Evolutionary conservation across 2,329 filamentous ascomycete species (phyloP).

Genomic region (Trichophaea hybrida): DNA sequence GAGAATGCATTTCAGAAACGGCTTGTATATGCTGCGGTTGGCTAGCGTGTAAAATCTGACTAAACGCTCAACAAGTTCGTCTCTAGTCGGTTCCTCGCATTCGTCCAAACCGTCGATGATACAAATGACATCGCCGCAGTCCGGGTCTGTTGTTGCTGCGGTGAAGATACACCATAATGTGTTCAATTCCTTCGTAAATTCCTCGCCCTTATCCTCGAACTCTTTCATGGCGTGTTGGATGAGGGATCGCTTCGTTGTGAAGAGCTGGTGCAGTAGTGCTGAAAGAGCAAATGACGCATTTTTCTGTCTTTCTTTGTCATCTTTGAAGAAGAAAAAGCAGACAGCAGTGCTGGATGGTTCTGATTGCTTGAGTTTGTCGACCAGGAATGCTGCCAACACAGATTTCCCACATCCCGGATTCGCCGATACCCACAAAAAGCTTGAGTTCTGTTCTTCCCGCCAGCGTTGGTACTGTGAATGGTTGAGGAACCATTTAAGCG

Average conservation of each 20-base stretch:
- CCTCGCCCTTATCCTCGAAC: background rate
- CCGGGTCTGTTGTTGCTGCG: background rate
- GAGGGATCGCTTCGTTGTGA: conserved; percentile 2
- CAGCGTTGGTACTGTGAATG: conserved; percentile 13
- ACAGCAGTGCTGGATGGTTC: conserved; percentile 4
- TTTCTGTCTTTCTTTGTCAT: conserved; percentile 7
- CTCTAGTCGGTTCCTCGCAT: conserved; percentile 10
- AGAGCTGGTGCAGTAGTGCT: conserved; percentile 15
- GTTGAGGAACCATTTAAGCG: conserved; percentile 7
- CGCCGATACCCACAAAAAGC: conserved; percentile 15
- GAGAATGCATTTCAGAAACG: conserved; percentile 17
- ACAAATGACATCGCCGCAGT: conserved; percentile 15
- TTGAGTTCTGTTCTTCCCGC: background rate
- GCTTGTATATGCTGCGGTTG: background rate
- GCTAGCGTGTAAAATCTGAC: background rate
- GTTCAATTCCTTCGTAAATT: background rate
- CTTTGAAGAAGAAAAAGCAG: conserved; percentile 18
- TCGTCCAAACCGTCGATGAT: conserved; percentile 24
- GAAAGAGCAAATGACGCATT: conserved; percentile 9
- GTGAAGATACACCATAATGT: conserved; percentile 8
- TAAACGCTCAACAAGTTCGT: conserved; percentile 11
- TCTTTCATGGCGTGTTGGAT: conserved; percentile 3
- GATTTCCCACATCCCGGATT: conserved; percentile 18
- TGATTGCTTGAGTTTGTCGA: conserved; percentile 11
- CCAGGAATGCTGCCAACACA: conserved; percentile 11